A percentile compares a stretch with the other conserved stretches of the same genome.
Evolutionary conservation across 2,329 filamentous ascomycete species (phyloP).

Genomic region (Fusarium proliferatum): DNA sequence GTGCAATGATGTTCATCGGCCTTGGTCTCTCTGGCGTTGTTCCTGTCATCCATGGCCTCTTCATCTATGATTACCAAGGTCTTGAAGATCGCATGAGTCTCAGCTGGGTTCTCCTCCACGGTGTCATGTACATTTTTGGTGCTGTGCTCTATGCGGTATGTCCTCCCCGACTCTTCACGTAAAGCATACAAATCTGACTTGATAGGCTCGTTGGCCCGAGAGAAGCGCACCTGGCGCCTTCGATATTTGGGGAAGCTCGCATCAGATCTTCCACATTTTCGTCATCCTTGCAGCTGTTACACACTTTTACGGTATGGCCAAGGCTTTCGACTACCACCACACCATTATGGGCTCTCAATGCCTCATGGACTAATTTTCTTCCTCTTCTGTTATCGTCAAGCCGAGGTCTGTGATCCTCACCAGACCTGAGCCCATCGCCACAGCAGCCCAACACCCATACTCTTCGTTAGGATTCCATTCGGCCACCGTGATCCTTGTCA

Average conservation of each 20-base stretch:
- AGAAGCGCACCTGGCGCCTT: slow-evolving; percentile 79
- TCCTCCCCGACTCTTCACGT: slow-evolving; percentile 24
- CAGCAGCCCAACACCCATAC: slow-evolving; percentile 75
- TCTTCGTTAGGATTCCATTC: slow-evolving; percentile 76
- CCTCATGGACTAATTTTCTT: slow-evolving; percentile 34
- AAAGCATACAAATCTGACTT: not conserved
- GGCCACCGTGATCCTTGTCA: slow-evolving; percentile 70
- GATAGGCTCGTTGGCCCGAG: slow-evolving; percentile 82
- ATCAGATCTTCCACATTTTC: slow-evolving; percentile 95
- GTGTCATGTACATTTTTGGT: slow-evolving; percentile 84
- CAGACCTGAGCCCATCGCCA: slow-evolving; percentile 73
- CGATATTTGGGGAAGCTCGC: slow-evolving; percentile 92
- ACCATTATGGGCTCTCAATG: slow-evolving; percentile 66
- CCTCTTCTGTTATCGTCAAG: slow-evolving; percentile 51
- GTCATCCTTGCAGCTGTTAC: slow-evolving; percentile 84
- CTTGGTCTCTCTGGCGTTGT: slow-evolving; percentile 87
- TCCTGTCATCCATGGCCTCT: slow-evolving; percentile 82
- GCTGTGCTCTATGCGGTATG: slow-evolving; percentile 86
- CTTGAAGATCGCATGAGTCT: slow-evolving; percentile 82
- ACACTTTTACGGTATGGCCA: slow-evolving; percentile 83
- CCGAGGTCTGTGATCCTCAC: slow-evolving; percentile 75
- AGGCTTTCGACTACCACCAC: slow-evolving; percentile 89
- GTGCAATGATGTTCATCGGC: slow-evolving; percentile 88
- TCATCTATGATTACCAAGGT: slow-evolving; percentile 72
- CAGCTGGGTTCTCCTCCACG: slow-evolving; percentile 82